Conservation (phyloP, 129 eudicot species). For the Artemisia argyi region DNA sequence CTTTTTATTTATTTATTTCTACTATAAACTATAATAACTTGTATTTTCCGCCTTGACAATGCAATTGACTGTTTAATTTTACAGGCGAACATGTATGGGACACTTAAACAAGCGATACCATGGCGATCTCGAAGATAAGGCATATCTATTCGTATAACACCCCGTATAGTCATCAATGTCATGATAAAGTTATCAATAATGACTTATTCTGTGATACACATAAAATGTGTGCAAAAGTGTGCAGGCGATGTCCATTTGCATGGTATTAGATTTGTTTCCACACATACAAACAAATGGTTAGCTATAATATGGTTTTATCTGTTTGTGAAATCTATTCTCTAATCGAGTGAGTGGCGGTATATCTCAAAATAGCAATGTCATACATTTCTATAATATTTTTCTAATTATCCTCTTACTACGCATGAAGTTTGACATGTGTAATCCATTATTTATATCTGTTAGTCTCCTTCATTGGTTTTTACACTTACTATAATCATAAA, state of each 20-base stretch:
- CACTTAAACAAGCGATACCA: slow-evolving; percentile 56
- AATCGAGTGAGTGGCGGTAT: not conserved
- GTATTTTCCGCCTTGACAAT: too few relatives aligned
- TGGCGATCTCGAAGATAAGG: slow-evolving; percentile 48
- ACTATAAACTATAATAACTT: too few relatives aligned
- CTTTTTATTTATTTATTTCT: too few relatives aligned
- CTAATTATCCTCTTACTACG: too few relatives aligned
- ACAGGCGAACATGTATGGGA: slow-evolving; percentile 57
- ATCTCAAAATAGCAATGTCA: too few relatives aligned
- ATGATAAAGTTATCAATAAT: not conserved
- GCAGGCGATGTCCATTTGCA: slow-evolving; percentile 2
- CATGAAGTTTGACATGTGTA: too few relatives aligned
- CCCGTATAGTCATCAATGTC: not conserved
- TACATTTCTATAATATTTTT: too few relatives aligned
- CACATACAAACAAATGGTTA: not conserved
- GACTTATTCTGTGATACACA: not conserved
- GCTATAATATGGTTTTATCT: not conserved
- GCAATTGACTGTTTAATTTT: slow-evolving; percentile 1
- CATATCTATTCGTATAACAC: not conserved
- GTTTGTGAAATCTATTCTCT: slow-evolving; percentile 4
- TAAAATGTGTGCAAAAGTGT: not conserved
- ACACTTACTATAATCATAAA: too few relatives aligned
- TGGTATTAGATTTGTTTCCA: not conserved
- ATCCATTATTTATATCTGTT: too few relatives aligned
- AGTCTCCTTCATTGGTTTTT: too few relatives aligned